Base-by-base conservation (phyloP, 78 protist species). In the Anaeramoeba flamelloides region DNA sequence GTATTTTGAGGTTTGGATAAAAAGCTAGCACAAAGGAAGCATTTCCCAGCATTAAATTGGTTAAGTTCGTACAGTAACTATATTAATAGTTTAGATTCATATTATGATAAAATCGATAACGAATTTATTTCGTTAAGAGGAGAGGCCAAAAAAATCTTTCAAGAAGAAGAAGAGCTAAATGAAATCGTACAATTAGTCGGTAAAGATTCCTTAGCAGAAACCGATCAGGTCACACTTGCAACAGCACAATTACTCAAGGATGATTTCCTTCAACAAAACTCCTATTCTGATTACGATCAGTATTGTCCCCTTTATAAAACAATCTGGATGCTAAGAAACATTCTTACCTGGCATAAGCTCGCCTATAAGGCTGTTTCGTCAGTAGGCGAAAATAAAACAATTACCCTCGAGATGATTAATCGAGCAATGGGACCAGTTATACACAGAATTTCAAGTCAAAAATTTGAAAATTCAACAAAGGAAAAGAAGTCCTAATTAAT, bases 11-110 rank as follows among this genome's bases (percentile, higher is more conserved):
- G 99, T 77, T 87, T 97, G 36, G 97, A 92, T 90, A 96, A 95
- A 92, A 90, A 91, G 90, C 89, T 96, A 0, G 99, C 99, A 32
- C 99, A 97, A 90, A 90, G 99, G 79, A 98, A 98, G 96, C 99
- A 98, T 86, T 98, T 98, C 95, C 99, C 99, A 32, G 90, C 99
- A 0, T 91, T 98, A 87, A 93, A 97, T 90, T 98, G 99, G 99
- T 65, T 80, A 22, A 41, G 86, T 36, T 86, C 93, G 36, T 94
- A 91, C 94, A 88, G 93, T 38, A 95, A 94, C 3, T 38, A 22
- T 4, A 2, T 33, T n/a, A n/a, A n/a, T n/a, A n/a, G n/a, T 34
- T 90, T 98, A 37, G 93, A 90, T 78, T 78, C 92, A 31, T 95
- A 79, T 86, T 98, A 92, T 84, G 91, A 93, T 38, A 22, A 39